Evolutionary conservation across 2,329 filamentous ascomycete species (phyloP).

Genomic region (Domatiomyces globalis): DNA sequence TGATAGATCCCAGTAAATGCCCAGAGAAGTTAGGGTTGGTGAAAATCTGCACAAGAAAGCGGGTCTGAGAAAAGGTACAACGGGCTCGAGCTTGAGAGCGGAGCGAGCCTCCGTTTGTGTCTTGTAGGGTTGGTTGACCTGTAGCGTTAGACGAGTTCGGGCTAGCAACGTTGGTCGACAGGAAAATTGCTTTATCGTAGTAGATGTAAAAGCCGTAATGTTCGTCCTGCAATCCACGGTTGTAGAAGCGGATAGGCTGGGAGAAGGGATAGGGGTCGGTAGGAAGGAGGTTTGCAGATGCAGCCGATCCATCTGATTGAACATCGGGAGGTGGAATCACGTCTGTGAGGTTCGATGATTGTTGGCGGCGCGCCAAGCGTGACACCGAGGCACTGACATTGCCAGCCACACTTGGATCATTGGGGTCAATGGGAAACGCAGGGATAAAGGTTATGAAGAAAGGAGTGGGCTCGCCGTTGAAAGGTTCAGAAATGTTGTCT

Average conservation of each 20-base stretch:
- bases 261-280: constrained; percentile 35
- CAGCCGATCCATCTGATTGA: constrained; percentile 49
- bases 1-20: constrained; percentile 5
- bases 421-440: constrained; percentile 26
- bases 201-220: constrained; percentile 93
- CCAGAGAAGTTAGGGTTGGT: constrained; percentile 32
- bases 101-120: constrained; percentile 37
- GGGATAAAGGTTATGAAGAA: constrained; percentile 68
- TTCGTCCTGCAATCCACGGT: constrained; percentile 65
- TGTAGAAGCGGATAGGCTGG: constrained; percentile 74
- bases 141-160: constrained; percentile 9
- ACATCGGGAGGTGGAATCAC: constrained; percentile 13
- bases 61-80: constrained; percentile 48
- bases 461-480: constrained; percentile 72
- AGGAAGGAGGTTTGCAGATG: constrained; percentile 58
- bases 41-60: constrained; percentile 50
- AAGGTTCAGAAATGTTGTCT: constrained; percentile 54
- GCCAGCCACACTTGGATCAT: constrained; percentile 4
- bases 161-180: constrained; percentile 33
- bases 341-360: constrained; percentile 16
- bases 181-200: constrained; percentile 74
- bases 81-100: constrained; percentile 33
- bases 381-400: constrained; percentile 4
- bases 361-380: constrained; percentile 14
- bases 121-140: constrained; percentile 19